Base-by-base conservation (phyloP, 2,329 filamentous ascomycete genomes). In the Zasmidium angulare region DNA sequence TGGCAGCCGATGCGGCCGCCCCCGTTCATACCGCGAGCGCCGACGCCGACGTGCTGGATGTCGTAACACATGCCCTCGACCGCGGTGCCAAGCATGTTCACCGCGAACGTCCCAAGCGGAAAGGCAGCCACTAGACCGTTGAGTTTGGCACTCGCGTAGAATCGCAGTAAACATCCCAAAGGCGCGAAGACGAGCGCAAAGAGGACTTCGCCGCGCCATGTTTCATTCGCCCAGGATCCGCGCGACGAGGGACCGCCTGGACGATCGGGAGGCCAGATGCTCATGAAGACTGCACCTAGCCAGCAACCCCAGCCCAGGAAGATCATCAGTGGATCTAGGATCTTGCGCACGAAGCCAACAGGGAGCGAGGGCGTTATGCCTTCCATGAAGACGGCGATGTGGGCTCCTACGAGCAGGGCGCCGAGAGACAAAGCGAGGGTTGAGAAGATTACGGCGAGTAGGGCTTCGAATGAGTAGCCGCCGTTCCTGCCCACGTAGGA, bases 151-250 rank as follows among this genome's bases (percentile, higher is more conserved):
- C 89, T 89, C 1, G 84, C 74, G 71, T 91, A 93, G 77, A 90
- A 96, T 2, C 93, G 84, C 0, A 82, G 71, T 0, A 96, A 75
- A 66, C 89, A 93, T 0, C 93, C 93, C 0, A 91, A 66, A 0
- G 93, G 93, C 0, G 91, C 89, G 68, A 97, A 95, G 1, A 92
- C 86, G 23, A 95, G 79, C 0, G 91, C 84, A 67, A 96, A 93
- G 0, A 90, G 77, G 0, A 84, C 89, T 50, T 87, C 78, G 1
- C 89, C 88, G 43, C 93, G 89, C 93, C 92, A 96, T 19, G 76
- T 76, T 46, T 89, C 82, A 19, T 76, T 69, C 17, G 60, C 59
- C 73, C 74, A 75, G n/a, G 62, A 57, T 0, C 66, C 64, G n/a
- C 61, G 63, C n/a, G 69, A 57, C 47, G 63, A 36, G 1, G 76